phyloP scores from a whole-genome alignment of 768 basidiomycete genomes.

The Suillus weaverae region DNA sequence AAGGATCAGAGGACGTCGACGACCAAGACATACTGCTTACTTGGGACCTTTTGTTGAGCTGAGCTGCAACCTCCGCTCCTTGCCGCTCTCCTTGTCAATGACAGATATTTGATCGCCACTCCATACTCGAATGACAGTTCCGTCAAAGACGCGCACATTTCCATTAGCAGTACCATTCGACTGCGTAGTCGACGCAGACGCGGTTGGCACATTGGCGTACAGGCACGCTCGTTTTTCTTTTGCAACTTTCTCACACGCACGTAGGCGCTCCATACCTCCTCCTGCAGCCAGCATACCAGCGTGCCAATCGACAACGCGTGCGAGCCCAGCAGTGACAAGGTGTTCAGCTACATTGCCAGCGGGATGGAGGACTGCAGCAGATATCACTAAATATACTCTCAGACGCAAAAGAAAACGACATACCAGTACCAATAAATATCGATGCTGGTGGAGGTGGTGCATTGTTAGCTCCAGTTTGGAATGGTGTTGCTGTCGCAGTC shows the following conservation, averaged over 20 bases:
- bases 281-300: constrained; percentile 86
- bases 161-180: constrained; percentile 48
- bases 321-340: constrained; percentile 80
- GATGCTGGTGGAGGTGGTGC: constrained; percentile 66
- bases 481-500: constrained; percentile 74
- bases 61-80: constrained; percentile 82
- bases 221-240: constrained; percentile 73
- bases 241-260: constrained; percentile 78
- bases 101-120: constrained; percentile 89
- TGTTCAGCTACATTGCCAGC: constrained; percentile 94
- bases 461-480: constrained; percentile 57
- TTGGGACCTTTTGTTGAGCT: constrained; percentile 87
- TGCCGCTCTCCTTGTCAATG: constrained; percentile 64
- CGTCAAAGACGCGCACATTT: constrained; percentile 65
- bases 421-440: constrained; percentile 87
- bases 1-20: constrained; percentile 7
- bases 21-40: constrained; percentile 40
- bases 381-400: not conserved
- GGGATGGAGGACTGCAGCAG: constrained; percentile 71
- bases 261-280: constrained; percentile 86
- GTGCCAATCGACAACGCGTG: constrained; percentile 96
- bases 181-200: constrained; percentile 41
- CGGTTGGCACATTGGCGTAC: constrained; percentile 56
- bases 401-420: constrained; percentile 20
- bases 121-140: constrained; percentile 84